These are phyloP conservation scores for Tetrahymena borealis DNA, from an alignment of 73 alveolate species.

Conservation along the genomic window DNA sequence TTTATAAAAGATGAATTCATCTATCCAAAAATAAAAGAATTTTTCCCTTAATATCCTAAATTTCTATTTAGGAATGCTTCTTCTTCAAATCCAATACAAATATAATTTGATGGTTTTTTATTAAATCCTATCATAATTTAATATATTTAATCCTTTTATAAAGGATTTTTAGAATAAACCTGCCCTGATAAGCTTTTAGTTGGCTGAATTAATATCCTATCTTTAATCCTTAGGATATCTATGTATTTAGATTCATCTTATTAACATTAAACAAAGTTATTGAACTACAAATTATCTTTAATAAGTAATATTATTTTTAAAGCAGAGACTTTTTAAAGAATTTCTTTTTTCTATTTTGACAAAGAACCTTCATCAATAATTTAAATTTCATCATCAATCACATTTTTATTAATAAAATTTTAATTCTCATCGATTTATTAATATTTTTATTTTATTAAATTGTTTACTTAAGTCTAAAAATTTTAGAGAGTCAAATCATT, in stretches of 20 bases:
- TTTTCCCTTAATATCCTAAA: not conserved
- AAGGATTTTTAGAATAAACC: not conserved
- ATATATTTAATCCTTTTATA: not conserved
- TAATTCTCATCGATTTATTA: not conserved
- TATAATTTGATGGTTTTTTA: not conserved
- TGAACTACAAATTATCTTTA: too few species aligned
- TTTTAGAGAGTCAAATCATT: not conserved
- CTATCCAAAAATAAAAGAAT: not conserved
- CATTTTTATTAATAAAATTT: not conserved
- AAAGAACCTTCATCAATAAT: too few species aligned
- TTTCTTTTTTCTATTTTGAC: too few species aligned
- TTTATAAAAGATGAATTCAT: not conserved
- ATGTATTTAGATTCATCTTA: not conserved
- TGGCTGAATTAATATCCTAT: not conserved
- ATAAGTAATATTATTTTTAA: too few species aligned
- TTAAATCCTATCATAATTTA: not conserved
- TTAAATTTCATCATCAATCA: too few species aligned
- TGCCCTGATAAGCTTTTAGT: not conserved
- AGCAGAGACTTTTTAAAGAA: too few species aligned
- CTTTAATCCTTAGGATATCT: not conserved
- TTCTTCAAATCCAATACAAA: not conserved
- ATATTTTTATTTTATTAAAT: not conserved
- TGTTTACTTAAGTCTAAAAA: not conserved
- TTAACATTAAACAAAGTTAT: not conserved
- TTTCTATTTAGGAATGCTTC: not conserved